These are phyloP conservation scores for Xylaria cubensis DNA, from an alignment of 495 filamentous ascomycete species.

Conservation along the genomic window DNA sequence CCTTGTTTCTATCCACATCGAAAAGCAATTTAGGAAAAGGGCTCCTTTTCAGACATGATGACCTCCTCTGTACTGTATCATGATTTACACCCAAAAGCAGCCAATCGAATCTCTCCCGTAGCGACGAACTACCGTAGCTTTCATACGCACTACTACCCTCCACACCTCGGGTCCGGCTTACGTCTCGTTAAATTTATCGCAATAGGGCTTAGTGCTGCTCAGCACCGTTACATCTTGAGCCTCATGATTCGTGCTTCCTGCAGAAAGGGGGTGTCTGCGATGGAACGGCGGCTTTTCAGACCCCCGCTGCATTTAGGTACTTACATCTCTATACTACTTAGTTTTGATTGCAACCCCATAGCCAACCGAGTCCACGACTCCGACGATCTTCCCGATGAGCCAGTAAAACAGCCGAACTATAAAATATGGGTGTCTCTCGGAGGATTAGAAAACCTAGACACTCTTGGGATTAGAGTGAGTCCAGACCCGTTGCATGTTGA, in stretches of 20 bases:
- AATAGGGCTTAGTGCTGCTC: constrained; percentile 53
- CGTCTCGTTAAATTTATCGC: constrained; percentile 53
- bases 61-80: not conserved
- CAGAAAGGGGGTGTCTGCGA: constrained; percentile 2
- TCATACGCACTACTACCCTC: not conserved
- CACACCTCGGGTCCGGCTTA: constrained; percentile 14
- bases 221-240: constrained; percentile 24
- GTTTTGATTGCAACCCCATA: not conserved
- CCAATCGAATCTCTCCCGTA: constrained; percentile 31
- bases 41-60: not conserved
- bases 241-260: constrained; percentile 21
- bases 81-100: not conserved
- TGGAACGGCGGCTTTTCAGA: constrained; percentile 1
- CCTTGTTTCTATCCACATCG: not conserved
- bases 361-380: not conserved
- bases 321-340: not conserved
- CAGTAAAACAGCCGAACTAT: not conserved
- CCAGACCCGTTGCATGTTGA: not conserved
- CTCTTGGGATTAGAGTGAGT: not conserved
- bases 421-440: not conserved
- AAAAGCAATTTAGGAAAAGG: not conserved
- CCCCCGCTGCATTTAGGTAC: not conserved
- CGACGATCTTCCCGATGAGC: not conserved
- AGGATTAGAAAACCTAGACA: not conserved
- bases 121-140: constrained; percentile 29